phyloP scores from a whole-genome alignment of 768 basidiomycete species.

The Mycena sanguinolenta region DNA sequence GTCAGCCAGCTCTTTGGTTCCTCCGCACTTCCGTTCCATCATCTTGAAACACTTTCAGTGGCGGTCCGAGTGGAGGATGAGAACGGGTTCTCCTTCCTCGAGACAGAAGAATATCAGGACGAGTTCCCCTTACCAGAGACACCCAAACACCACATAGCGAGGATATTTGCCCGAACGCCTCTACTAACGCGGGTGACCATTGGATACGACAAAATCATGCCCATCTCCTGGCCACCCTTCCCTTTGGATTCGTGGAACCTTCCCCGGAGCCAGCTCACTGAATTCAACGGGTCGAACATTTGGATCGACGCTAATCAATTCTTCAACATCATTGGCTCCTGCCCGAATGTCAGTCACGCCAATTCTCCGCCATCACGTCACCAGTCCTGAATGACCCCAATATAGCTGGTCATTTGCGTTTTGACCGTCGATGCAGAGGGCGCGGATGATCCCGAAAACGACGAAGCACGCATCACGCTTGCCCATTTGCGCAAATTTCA shows the following conservation, averaged over 20 bases:
- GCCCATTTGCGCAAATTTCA: neutral
- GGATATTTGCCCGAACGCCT: neutral
- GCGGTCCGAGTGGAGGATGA: neutral
- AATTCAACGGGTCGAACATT: slow-evolving; percentile 6
- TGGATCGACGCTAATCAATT: slow-evolving; percentile 9
- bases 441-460: neutral
- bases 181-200: neutral
- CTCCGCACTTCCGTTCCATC: neutral
- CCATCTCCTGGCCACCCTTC: neutral
- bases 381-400: neutral
- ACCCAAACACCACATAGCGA: neutral
- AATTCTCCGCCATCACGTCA: neutral
- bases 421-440: neutral
- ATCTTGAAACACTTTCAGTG: neutral
- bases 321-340: neutral
- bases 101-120: neutral
- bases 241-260: neutral
- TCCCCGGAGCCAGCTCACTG: slow-evolving; percentile 8
- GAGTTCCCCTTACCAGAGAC: no score
- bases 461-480: neutral
- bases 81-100: neutral
- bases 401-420: neutral
- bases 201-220: neutral
- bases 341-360: slow-evolving; percentile 13
- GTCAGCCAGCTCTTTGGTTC: neutral